A percentile compares a stretch with the other conserved stretches of the same genome.
These are phyloP conservation scores for Chrysanthemum seticuspe DNA, from an alignment of 129 eudicot species.

Conservation along the genomic window DNA sequence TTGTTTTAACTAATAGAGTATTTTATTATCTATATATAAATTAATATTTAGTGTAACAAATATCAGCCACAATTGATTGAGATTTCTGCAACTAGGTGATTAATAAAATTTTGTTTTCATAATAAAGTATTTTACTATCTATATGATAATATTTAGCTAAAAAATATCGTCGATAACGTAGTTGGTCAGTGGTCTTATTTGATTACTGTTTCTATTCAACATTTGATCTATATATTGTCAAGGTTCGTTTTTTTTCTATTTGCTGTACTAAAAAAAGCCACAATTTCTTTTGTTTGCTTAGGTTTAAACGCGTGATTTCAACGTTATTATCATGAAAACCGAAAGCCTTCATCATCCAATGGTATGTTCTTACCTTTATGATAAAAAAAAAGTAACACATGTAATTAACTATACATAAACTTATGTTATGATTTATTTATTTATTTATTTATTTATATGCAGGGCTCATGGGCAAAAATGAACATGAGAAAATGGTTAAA, in stretches of 20 bases:
- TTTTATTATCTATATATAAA: background rate
- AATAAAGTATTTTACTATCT: background rate
- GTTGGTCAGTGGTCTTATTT: too few relatives aligned
- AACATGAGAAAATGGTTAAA: conserved; percentile 72
- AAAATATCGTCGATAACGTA: background rate
- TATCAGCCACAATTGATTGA: conserved; percentile 30
- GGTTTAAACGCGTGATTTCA: conserved; percentile 22
- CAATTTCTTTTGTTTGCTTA: background rate
- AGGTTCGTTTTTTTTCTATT: background rate
- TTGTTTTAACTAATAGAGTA: background rate
- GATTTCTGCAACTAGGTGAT: conserved; percentile 17
- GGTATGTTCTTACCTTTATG: conserved; percentile 30
- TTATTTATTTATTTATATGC: background rate
- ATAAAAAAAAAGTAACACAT: too few relatives aligned
- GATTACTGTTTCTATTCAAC: too few relatives aligned
- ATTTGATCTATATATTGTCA: background rate
- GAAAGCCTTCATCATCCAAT: conserved; percentile 37
- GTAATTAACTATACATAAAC: too few relatives aligned
- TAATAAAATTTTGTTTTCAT: background rate
- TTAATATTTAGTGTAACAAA: background rate
- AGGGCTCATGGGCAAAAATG: conserved; percentile 75
- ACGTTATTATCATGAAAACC: conserved; percentile 42
- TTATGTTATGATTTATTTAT: too few relatives aligned
- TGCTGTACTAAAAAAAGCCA: background rate
- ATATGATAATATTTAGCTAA: background rate